A percentile compares a stretch with the other conserved stretches of the same genome.
These are phyloP conservation scores for Patellifolia procumbens DNA, from an alignment of 179 eudicot species.

Conservation along the genomic window DNA sequence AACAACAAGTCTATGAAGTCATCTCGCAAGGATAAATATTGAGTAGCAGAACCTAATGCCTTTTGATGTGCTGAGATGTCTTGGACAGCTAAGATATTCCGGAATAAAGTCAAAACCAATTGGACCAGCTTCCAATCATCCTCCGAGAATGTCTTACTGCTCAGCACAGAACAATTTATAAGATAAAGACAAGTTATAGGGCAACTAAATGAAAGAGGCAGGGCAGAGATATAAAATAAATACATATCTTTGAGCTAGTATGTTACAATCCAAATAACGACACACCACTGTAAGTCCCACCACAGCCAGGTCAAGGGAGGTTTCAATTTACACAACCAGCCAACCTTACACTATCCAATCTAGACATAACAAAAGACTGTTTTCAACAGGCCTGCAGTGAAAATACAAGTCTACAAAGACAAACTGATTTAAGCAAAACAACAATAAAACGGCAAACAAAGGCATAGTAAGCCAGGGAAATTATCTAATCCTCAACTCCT, in stretches of 20 bases:
- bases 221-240: neutral
- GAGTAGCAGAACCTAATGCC: constrained; percentile 61
- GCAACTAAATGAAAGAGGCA: neutral
- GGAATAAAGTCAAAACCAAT: constrained; percentile 82
- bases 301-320: neutral
- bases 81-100: constrained; percentile 80
- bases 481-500: no score
- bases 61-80: constrained; percentile 66
- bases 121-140: constrained; percentile 98
- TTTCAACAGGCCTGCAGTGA: neutral
- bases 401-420: neutral
- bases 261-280: neutral
- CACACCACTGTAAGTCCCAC: neutral
- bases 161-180: constrained; percentile 13
- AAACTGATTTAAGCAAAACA: constrained; percentile 2
- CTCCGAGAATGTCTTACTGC: constrained; percentile 78
- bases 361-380: neutral
- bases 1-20: constrained; percentile 69
- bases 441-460: neutral
- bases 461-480: neutral
- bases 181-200: neutral
- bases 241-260: neutral
- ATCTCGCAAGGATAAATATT: constrained; percentile 64
- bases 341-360: neutral
- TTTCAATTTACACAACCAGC: neutral